Conservation (phyloP, 2,329 filamentous ascomycete species). For the Chaetomium globosum region DNA sequence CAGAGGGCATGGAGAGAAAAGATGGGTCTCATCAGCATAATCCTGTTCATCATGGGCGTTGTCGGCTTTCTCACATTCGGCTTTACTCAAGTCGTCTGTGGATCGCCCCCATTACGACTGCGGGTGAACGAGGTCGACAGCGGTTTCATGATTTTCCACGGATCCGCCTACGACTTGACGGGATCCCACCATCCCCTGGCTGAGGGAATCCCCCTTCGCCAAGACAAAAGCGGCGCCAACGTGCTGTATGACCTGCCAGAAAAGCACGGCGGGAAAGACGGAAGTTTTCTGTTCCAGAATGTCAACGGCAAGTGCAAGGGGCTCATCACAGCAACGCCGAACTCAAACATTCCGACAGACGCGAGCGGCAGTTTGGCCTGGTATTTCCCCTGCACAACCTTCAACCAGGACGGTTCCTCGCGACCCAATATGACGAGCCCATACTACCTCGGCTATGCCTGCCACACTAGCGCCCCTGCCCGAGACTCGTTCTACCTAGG, state of each 20-base stretch:
- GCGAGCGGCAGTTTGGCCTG: constrained; percentile 74
- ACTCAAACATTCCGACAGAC: constrained; percentile 80
- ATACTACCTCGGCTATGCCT: constrained; percentile 83
- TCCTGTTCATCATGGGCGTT: constrained; percentile 80
- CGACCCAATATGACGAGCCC: constrained; percentile 72
- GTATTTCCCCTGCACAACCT: constrained; percentile 93
- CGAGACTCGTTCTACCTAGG: constrained; percentile 74
- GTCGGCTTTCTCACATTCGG: constrained; percentile 97
- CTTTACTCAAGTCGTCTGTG: constrained; percentile 87
- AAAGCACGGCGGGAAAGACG: constrained; percentile 84
- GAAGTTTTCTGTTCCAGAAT: constrained; percentile 96
- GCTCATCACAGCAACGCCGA: constrained; percentile 71
- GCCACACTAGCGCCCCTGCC: constrained; percentile 73
- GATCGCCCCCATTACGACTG: constrained; percentile 69
- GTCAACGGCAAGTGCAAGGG: constrained; percentile 97
- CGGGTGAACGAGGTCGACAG: constrained; percentile 77
- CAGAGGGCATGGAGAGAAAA: constrained; percentile 96
- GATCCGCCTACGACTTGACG: constrained; percentile 81
- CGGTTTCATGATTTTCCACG: constrained; percentile 96
- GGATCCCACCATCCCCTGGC: constrained; percentile 77
- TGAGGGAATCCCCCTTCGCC: constrained; percentile 67
- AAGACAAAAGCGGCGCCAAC: constrained; percentile 63
- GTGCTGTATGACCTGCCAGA: constrained; percentile 83
- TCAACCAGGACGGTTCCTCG: constrained; percentile 90
- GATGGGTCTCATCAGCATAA: constrained; percentile 94